These are phyloP conservation scores for Narthecium ossifragum DNA, from an alignment of 106 monocot species.

Conservation along the genomic window DNA sequence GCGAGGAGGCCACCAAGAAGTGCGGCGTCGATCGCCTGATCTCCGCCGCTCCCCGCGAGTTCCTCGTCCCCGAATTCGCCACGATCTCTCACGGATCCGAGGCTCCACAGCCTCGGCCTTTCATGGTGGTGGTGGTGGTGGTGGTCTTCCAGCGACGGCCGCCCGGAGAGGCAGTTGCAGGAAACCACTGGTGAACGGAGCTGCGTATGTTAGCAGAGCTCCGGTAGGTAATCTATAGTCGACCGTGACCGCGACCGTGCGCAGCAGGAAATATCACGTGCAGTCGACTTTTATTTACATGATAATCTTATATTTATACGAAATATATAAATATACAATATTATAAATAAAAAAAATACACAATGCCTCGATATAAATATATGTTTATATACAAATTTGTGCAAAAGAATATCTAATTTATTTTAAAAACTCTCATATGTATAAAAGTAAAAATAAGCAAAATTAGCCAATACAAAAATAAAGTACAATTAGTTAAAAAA, in stretches of 20 bases:
- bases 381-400: too few relatives aligned
- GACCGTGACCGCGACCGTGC: not conserved
- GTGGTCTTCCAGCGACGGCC: slow-evolving; percentile 27
- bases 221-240: not conserved
- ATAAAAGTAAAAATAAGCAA: too few relatives aligned
- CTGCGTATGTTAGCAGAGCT: slow-evolving; percentile 2
- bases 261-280: not conserved
- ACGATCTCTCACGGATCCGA: not conserved
- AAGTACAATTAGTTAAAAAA: too few relatives aligned
- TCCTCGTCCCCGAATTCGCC: slow-evolving; percentile 6
- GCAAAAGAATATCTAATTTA: too few relatives aligned
- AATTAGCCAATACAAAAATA: too few relatives aligned
- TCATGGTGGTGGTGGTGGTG: slow-evolving; percentile 9
- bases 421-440: too few relatives aligned
- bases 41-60: slow-evolving; percentile 1
- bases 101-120: not conserved
- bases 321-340: not conserved
- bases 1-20: slow-evolving; percentile 50
- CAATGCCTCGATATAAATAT: too few relatives aligned
- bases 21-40: not conserved
- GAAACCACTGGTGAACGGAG: slow-evolving; percentile 21
- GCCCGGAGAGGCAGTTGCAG: slow-evolving; percentile 41
- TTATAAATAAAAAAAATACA: too few relatives aligned
- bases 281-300: not conserved
- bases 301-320: not conserved